These are phyloP conservation scores for Triticum monococcum DNA, from an alignment of 176 grass and related monocot species.

Conservation along the genomic window DNA sequence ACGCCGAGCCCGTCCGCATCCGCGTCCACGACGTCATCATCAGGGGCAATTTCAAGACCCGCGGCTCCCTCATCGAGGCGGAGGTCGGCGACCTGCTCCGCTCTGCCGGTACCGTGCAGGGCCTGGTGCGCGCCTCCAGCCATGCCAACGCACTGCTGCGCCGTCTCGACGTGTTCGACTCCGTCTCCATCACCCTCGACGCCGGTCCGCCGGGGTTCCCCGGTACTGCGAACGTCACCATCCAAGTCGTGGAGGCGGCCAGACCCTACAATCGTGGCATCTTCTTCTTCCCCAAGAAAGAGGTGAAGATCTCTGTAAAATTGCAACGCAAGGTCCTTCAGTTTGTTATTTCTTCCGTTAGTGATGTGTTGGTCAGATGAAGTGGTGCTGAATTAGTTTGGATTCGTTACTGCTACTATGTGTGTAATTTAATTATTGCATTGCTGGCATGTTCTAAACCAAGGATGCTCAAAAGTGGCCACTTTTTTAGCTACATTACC, in stretches of 20 bases:
- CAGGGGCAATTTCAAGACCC: constrained; percentile 66
- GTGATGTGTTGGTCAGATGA: not conserved
- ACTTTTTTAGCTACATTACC: not conserved
- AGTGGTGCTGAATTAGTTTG: not conserved
- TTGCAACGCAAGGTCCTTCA: not conserved
- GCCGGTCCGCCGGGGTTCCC: constrained; percentile 63
- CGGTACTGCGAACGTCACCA: constrained; percentile 55
- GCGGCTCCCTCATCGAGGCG: constrained; percentile 66
- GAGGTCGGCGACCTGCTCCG: constrained; percentile 63
- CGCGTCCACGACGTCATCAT: constrained; percentile 66
- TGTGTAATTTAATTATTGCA: not conserved
- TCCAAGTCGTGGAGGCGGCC: constrained; percentile 62
- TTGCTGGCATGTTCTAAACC: not conserved
- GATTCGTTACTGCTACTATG: not conserved
- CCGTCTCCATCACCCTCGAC: constrained; percentile 60
- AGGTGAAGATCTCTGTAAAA: constrained; percentile 37
- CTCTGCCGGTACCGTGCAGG: constrained; percentile 46
- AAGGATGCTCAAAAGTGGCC: not conserved
- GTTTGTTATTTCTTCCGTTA: not conserved
- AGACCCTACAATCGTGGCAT: constrained; percentile 45
- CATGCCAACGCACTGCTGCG: constrained; percentile 48
- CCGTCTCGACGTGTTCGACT: constrained; percentile 57
- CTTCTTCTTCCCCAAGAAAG: constrained; percentile 54
- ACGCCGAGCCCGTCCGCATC: constrained; percentile 39
- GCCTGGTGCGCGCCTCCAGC: constrained; percentile 28